Conservation (phyloP, 352 stramenopile genomes). For the Phytophthora idaei region DNA sequence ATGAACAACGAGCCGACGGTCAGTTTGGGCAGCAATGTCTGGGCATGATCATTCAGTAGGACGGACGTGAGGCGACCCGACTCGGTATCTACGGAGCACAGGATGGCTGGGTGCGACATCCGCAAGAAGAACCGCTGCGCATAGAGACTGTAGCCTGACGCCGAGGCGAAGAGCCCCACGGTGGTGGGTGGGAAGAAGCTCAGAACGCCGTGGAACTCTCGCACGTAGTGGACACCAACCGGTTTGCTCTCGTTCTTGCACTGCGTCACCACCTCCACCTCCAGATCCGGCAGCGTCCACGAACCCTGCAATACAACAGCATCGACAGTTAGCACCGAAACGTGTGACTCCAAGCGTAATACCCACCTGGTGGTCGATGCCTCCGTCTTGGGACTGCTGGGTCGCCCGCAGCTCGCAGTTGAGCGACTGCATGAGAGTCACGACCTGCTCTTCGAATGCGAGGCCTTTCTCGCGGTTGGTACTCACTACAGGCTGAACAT, state of each 20-base stretch:
- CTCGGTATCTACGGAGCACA: conserved; percentile 55
- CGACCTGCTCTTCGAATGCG: conserved; percentile 66
- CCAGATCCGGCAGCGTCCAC: conserved; percentile 66
- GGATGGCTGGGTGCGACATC: conserved; percentile 61
- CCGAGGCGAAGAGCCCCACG: conserved; percentile 71
- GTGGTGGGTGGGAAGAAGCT: conserved; percentile 44
- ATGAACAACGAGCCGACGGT: conserved; percentile 69
- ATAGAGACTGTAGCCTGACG: conserved; percentile 83
- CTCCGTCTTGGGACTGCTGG: conserved; percentile 70
- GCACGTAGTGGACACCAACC: conserved; percentile 68
- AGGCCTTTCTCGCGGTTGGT: conserved; percentile 57
- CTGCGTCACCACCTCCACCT: conserved; percentile 76
- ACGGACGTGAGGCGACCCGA: conserved; percentile 56
- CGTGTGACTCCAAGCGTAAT: not conserved
- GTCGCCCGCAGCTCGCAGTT: conserved; percentile 62
- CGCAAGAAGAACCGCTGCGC: conserved; percentile 75
- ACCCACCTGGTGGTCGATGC: conserved; percentile 68
- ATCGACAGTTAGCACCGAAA: not conserved
- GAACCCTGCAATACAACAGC: conserved; percentile 41
- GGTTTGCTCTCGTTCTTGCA: conserved; percentile 83
- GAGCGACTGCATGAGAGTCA: conserved; percentile 54
- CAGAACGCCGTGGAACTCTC: conserved; percentile 80
- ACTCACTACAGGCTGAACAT: not conserved
- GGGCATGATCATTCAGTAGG: conserved; percentile 64
- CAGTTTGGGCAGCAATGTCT: conserved; percentile 65